phyloP scores from a whole-genome alignment of 2,329 filamentous ascomycete genomes.

The Botrytis fragariae region DNA sequence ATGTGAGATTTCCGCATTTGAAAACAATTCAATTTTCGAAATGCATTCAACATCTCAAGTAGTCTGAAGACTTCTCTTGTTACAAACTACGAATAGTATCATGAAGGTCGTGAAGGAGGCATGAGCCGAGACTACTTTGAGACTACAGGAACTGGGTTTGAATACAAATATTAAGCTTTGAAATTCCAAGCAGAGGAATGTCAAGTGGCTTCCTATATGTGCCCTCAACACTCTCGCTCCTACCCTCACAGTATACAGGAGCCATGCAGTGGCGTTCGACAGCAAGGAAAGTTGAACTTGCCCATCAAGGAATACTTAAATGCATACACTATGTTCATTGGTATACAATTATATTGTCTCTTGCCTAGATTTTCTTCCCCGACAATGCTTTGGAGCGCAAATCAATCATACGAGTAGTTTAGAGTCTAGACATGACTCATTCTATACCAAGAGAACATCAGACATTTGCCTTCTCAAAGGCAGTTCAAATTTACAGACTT shows the following conservation, averaged over 20 bases:
- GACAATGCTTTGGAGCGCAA: background rate
- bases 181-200: background rate
- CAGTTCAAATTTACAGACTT: background rate
- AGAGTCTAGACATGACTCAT: background rate
- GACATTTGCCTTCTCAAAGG: too few species aligned
- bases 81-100: too few species aligned
- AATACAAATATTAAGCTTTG: background rate
- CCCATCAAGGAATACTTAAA: background rate
- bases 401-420: background rate
- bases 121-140: background rate
- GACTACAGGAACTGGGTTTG: background rate
- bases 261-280: background rate
- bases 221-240: background rate
- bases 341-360: background rate
- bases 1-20: background rate
- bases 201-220: background rate
- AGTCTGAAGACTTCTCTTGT: background rate
- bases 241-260: background rate
- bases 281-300: background rate
- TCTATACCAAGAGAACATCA: background rate
- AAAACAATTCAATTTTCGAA: background rate
- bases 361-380: background rate
- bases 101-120: accelerated
- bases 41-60: background rate
- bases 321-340: background rate